phyloP scores from a whole-genome alignment of 768 basidiomycete species.

The Leccinum truebloodii region DNA sequence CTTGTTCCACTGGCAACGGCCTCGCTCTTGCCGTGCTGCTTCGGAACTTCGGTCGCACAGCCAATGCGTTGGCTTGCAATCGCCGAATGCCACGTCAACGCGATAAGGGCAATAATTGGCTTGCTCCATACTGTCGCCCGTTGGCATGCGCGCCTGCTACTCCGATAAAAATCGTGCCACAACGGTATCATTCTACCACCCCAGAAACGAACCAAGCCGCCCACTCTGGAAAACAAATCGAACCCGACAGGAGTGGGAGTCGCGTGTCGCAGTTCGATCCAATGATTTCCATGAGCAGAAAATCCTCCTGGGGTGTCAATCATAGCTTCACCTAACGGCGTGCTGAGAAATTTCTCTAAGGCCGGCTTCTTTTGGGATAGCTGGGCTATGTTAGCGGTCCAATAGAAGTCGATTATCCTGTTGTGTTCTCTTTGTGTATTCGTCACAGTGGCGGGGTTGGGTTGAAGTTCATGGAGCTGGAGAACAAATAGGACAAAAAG shows the following conservation, averaged over 20 bases:
- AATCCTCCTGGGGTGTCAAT: background rate
- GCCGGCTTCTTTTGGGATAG: background rate
- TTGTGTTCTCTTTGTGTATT: background rate
- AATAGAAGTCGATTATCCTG: background rate
- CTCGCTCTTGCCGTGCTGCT: conserved; percentile 3
- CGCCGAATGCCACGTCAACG: background rate
- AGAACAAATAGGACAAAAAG: too few relatives aligned
- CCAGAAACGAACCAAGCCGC: conserved; percentile 9
- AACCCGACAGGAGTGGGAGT: background rate
- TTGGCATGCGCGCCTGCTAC: conserved; percentile 18
- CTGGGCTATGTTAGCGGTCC: background rate
- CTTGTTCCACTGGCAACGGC: background rate
- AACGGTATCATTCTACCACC: background rate
- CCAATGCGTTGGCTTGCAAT: background rate
- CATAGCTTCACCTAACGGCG: background rate
- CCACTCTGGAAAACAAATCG: conserved; percentile 7
- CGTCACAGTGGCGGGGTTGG: background rate
- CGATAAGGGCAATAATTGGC: background rate
- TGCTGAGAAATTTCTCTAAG: background rate
- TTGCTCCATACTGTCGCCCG: conserved; percentile 1
- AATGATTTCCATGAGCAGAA: conserved; percentile 8
- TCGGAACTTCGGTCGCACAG: conserved; percentile 1
- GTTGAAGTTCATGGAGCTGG: background rate
- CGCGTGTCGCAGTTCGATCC: background rate
- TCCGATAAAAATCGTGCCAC: conserved; percentile 1